A percentile compares a stretch with the other conserved stretches of the same genome.
phyloP scores from a whole-genome alignment of 2,329 filamentous ascomycete genomes.

The Magnaporthiopsis rhizophila region DNA sequence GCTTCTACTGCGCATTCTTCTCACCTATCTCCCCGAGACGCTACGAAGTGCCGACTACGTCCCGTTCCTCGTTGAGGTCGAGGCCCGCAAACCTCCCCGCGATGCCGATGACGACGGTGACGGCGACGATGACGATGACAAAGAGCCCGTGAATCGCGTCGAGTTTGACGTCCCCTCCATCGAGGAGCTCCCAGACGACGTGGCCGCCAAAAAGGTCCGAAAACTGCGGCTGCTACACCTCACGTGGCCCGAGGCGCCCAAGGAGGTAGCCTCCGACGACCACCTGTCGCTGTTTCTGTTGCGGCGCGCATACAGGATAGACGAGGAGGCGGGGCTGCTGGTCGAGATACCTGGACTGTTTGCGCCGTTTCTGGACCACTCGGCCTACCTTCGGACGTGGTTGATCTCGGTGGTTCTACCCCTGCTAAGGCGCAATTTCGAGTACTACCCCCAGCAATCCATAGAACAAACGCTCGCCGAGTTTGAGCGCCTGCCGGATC shows the following conservation, averaged over 20 bases:
- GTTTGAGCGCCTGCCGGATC: constrained; percentile 55
- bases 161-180: constrained; percentile 50
- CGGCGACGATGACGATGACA: constrained; percentile 17
- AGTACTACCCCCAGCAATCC: constrained; percentile 54
- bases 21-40: constrained; percentile 71
- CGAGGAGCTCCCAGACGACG: constrained; percentile 49
- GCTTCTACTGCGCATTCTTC: constrained; percentile 61
- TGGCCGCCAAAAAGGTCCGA: constrained; percentile 54
- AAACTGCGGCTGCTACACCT: constrained; percentile 58
- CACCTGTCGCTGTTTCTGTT: constrained; percentile 51
- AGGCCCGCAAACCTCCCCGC: constrained; percentile 33
- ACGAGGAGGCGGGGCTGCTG: constrained; percentile 64
- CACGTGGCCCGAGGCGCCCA: constrained; percentile 35
- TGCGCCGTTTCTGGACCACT: constrained; percentile 57
- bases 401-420: constrained; percentile 62
- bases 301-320: constrained; percentile 59
- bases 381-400: constrained; percentile 57
- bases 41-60: constrained; percentile 55
- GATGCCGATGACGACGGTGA: not conserved
- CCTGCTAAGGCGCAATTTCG: constrained; percentile 57
- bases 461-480: constrained; percentile 47
- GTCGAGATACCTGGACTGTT: constrained; percentile 60
- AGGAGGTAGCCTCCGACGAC: constrained; percentile 45
- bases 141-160: constrained; percentile 15
- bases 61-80: constrained; percentile 51